phyloP scores from a whole-genome alignment of 2,329 filamentous ascomycete genomes.

The Penicillium sp. region DNA sequence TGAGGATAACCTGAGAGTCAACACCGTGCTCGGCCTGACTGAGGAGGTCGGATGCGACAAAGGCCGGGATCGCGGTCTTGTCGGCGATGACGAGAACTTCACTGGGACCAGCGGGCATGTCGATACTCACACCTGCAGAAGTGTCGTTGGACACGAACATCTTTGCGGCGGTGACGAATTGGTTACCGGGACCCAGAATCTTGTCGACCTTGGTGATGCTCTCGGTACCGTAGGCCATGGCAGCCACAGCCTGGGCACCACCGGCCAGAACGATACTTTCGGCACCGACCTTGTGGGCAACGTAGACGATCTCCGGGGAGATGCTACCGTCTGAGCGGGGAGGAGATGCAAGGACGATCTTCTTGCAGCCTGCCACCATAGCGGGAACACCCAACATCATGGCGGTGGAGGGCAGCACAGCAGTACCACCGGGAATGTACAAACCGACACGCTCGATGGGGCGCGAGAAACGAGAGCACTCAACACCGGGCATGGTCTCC shows the following conservation, averaged over 20 bases:
- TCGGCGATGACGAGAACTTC: constrained; percentile 97
- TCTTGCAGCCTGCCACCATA: constrained; percentile 95
- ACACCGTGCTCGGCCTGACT: constrained; percentile 96
- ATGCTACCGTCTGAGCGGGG: constrained; percentile 86
- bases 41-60: constrained; percentile 91
- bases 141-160: constrained; percentile 99
- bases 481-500: constrained; percentile 96
- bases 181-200: constrained; percentile 95
- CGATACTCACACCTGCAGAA: constrained; percentile 90
- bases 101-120: constrained; percentile 96
- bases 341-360: constrained; percentile 89
- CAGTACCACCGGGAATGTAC: constrained; percentile 94
- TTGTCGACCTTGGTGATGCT: constrained; percentile 97
- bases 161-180: constrained; percentile 97
- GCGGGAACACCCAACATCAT: constrained; percentile 98
- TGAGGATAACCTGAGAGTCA: constrained; percentile 91
- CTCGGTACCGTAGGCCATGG: constrained; percentile 96
- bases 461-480: constrained; percentile 88
- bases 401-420: constrained; percentile 93
- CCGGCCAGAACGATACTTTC: constrained; percentile 95
- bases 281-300: constrained; percentile 93
- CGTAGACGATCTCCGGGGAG: constrained; percentile 96
- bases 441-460: constrained; percentile 95
- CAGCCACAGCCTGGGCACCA: constrained; percentile 91
- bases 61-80: constrained; percentile 82